Base-by-base conservation (phyloP, 257 asterid species). In the Thymus mandschuricus region DNA sequence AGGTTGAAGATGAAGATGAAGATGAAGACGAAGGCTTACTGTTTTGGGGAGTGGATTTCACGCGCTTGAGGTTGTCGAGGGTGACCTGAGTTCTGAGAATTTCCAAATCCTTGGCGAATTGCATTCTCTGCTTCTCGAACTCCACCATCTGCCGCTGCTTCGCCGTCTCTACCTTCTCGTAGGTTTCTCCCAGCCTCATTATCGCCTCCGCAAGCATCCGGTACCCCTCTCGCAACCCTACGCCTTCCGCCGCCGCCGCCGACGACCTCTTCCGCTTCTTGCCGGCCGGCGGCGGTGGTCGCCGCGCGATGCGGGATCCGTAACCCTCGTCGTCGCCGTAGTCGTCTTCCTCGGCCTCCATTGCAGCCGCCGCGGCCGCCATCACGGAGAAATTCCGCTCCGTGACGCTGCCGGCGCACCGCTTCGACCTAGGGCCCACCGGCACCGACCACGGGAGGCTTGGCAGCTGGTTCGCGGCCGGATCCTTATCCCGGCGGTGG, bases 111-210 rank as follows among this genome's bases (percentile, higher is more conserved):
- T 84, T 86, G 0, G 94, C 85, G 71, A 91, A 91, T 68, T 89
- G 91, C 94, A 89, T 89, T 78, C 96, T 86, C 62, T 93, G 92
- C 75, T 89, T 91, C 92, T 93, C 98, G 79, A 89, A 65, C 72
- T 94, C 98, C 87, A 91, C 84, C 87, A 94, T 80, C 77, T 89
- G 97, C 78, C 89, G 73, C 84, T 87, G 96, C 66, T 94, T 94
- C 11, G 85, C 88, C 83, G 64, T 87, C 80, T 91, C 98, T 41
- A 94, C 97, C 70, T 84, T 91, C 86, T 84, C 86, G 60, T 91
- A 94, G 45, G 86, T 82, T 51, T 79, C 75, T 1, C 82, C 93
- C n/a, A 94, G 79, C 30, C 85, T 85, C 58, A 81, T 78, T 31
- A 94, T 85, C 4, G 96, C 94, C 67, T 85, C 92, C 2, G 96